Conservation (phyloP, 176 grass and related monocot genomes). For the Lolium perenne region DNA sequence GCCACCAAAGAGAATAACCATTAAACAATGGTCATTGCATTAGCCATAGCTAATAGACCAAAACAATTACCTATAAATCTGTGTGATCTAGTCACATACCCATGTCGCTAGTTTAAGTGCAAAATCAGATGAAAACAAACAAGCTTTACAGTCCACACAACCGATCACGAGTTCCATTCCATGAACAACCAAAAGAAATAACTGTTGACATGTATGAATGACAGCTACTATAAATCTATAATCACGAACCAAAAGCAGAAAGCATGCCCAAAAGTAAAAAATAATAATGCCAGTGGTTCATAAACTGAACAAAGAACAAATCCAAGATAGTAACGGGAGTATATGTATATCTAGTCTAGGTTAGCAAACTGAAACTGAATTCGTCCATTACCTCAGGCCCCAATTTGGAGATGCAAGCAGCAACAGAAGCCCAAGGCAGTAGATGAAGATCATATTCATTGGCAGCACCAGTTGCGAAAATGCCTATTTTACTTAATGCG, state of each 20-base stretch:
- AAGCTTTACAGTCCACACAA: slow-evolving; percentile 7
- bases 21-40: slow-evolving; percentile 2
- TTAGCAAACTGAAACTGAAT: slow-evolving; percentile 22
- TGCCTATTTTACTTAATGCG: slow-evolving; percentile 79
- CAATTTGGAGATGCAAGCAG: slow-evolving; percentile 78
- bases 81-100: not conserved
- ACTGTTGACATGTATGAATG: slow-evolving; percentile 29
- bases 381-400: slow-evolving; percentile 59
- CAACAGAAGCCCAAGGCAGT: slow-evolving; percentile 96
- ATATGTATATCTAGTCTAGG: not conserved
- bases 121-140: slow-evolving; percentile 37
- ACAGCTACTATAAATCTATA: not conserved
- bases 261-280: slow-evolving; percentile 6
- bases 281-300: not conserved
- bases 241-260: not conserved
- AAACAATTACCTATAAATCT: slow-evolving; percentile 12
- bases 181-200: slow-evolving; percentile 15
- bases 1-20: slow-evolving; percentile 25
- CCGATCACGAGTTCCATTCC: slow-evolving; percentile 19
- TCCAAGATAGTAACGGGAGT: not conserved
- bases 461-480: slow-evolving; percentile 74
- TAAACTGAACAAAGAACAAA: slow-evolving; percentile 1
- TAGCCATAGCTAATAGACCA: slow-evolving; percentile 9
- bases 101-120: not conserved
- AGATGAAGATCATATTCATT: slow-evolving; percentile 93